Evolutionary conservation across 2,329 filamentous ascomycete species (phyloP), one percentile per base, ranked within the genome.

Genomic region (Neonectria neomacrospora): DNA sequence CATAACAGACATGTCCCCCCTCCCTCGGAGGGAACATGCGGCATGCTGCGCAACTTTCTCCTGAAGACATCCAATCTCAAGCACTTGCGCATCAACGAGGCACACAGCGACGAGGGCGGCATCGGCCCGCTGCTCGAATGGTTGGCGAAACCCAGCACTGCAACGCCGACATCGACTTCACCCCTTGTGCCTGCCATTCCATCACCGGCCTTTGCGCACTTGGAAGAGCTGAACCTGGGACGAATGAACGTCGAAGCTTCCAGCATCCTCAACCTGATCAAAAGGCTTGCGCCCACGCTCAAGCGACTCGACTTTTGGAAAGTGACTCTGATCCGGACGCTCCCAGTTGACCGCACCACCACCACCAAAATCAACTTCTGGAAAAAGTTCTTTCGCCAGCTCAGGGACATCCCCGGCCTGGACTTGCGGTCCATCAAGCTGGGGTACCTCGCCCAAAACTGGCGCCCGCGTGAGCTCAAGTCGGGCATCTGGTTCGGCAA

Each of bases 41-140:
- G 32, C n/a, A 55, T 65, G 52, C 56, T 77, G 5, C 66, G 71
- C 44, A 54, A 54, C 2, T 76, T 77, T 47, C 66, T 77, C 3
- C 50, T 56, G n/a, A 56, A 67, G 16, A 58, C 69, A 34, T 68
- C 64, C 51, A 83, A 83, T 18, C 63, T 90, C 6, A 78, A 79
- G 30, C 82, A 86, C 67, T 76, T 90, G 5, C 81, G 87, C 3
- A 70, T 89, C 45, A 89, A 88, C 67, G 67, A 68, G 18, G 53
- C 61, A 1, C 52, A 65, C 16, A 53, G 32, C 8, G 22, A 61
- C 0, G 18, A 58, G 4, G 18, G 58, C 5, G 58, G 69, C 3
- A 58, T 72, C 2, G 66, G 72, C 0, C 67, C 72, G 1, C 66
- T 86, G 11, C 59, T 86, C 3, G 28, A 68, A 12, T 86, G 77